Conservation (phyloP, 345 rosid species). For the Arabis hirsuta region DNA sequence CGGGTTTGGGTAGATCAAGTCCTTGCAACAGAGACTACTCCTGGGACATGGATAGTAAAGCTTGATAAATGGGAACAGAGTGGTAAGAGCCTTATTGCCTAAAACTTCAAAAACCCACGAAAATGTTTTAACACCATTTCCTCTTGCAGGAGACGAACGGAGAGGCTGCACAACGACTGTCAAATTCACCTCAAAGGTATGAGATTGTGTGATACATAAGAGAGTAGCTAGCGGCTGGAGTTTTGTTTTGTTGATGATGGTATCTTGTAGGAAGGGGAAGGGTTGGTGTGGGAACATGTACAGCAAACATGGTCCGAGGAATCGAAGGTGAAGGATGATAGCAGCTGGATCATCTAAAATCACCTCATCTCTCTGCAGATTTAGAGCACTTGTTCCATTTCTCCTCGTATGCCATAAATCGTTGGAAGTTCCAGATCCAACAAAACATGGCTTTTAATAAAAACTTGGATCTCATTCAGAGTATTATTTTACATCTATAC, state of each 20-base stretch:
- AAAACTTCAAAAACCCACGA: conserved; percentile 7
- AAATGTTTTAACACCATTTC: not conserved
- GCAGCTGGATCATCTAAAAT: conserved; percentile 50
- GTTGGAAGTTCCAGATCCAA: conserved; percentile 4
- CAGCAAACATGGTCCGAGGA: conserved; percentile 77
- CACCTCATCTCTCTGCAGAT: not conserved
- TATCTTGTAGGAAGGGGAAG: conserved; percentile 47
- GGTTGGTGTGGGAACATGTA: conserved; percentile 61
- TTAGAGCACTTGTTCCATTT: conserved; percentile 18
- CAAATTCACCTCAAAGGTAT: conserved; percentile 62
- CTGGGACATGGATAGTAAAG: conserved; percentile 75
- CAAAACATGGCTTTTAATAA: conserved; percentile 7
- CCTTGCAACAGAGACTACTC: conserved; percentile 55
- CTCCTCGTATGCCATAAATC: conserved; percentile 24
- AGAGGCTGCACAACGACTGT: conserved; percentile 61
- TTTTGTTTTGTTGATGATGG: conserved; percentile 9
- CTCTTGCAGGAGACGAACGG: conserved; percentile 59
- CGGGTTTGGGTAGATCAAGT: conserved; percentile 87
- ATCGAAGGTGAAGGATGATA: conserved; percentile 50
- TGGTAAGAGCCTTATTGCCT: conserved; percentile 49
- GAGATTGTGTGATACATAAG: conserved; percentile 5
- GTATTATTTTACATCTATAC: not conserved
- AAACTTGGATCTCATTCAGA: not conserved
- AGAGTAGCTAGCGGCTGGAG: not conserved
- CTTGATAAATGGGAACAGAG: conserved; percentile 74